A percentile compares a stretch with the other conserved stretches of the same genome.
Conservation (phyloP, 73 alveolate genomes). For the Tetrahymena malaccensis region DNA sequence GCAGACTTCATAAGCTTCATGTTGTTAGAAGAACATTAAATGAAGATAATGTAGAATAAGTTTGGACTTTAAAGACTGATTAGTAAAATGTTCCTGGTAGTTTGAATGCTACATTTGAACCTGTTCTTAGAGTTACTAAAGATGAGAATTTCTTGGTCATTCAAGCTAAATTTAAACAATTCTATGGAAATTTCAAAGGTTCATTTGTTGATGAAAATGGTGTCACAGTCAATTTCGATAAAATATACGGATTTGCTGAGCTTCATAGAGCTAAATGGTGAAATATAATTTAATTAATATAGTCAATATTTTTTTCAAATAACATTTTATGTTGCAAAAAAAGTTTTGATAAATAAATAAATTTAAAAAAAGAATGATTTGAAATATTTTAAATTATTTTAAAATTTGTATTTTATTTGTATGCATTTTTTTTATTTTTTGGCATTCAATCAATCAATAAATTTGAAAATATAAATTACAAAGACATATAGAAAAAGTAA, state of each 20-base stretch:
- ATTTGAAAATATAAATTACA: neutral
- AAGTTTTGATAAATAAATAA: too few relatives aligned
- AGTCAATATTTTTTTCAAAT: too few relatives aligned
- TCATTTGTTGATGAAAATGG: neutral
- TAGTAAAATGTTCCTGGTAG: neutral
- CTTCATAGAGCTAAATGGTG: neutral
- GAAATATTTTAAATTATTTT: too few relatives aligned
- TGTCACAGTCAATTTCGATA: neutral
- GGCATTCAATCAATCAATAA: neutral
- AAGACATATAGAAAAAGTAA: neutral
- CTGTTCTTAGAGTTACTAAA: neutral
- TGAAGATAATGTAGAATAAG: neutral
- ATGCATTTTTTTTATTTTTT: too few relatives aligned
- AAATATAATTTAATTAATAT: neutral
- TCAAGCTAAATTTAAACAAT: neutral
- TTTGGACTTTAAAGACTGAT: neutral
- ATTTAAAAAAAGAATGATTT: too few relatives aligned
- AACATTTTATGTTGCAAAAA: too few relatives aligned
- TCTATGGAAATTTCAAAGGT: neutral
- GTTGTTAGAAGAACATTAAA: neutral
- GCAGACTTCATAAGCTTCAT: neutral
- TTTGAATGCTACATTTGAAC: neutral
- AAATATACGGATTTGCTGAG: neutral
- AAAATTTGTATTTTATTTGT: too few relatives aligned
- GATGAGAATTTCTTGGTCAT: neutral